These are phyloP conservation scores for Penstemon davidsonii DNA, from an alignment of 257 asterid species.

Conservation along the genomic window DNA sequence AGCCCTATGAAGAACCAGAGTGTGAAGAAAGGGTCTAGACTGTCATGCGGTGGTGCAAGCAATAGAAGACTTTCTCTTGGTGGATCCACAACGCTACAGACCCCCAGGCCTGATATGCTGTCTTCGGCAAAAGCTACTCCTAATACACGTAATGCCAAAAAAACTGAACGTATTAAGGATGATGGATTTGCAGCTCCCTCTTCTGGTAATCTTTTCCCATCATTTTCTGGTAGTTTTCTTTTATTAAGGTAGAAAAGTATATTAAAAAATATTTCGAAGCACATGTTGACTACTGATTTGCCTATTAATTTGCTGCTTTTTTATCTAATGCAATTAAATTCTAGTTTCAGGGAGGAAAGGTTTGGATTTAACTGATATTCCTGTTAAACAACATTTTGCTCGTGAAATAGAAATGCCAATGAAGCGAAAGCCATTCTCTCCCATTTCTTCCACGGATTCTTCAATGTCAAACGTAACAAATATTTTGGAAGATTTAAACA, in stretches of 20 bases:
- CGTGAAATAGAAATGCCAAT: conserved; percentile 57
- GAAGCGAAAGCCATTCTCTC: conserved; percentile 85
- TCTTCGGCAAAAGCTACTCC: conserved; percentile 50
- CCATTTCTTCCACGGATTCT: conserved; percentile 75
- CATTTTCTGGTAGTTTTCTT: not conserved
- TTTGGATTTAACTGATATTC: conserved; percentile 72
- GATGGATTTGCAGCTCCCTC: conserved; percentile 59
- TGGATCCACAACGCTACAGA: conserved; percentile 40
- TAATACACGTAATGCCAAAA: conserved; percentile 44
- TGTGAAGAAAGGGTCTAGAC: conserved; percentile 52
- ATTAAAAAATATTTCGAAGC: not conserved
- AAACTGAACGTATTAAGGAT: conserved; percentile 39
- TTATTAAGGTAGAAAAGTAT: not conserved
- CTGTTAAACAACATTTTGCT: conserved; percentile 50
- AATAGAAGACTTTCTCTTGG: conserved; percentile 63
- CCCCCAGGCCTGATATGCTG: conserved; percentile 47
- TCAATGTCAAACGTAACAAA: conserved; percentile 60
- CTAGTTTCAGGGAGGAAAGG: conserved; percentile 75
- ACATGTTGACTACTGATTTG: not conserved
- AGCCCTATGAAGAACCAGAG: conserved; percentile 67
- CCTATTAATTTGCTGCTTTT: not conserved
- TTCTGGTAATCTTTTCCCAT: conserved; percentile 49
- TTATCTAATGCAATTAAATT: not conserved
- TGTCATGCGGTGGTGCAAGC: conserved; percentile 53
- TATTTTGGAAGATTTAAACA: conserved; percentile 59